Base-by-base conservation (phyloP, 2,329 filamentous ascomycete species). In the Fusarium albosuccineum region DNA sequence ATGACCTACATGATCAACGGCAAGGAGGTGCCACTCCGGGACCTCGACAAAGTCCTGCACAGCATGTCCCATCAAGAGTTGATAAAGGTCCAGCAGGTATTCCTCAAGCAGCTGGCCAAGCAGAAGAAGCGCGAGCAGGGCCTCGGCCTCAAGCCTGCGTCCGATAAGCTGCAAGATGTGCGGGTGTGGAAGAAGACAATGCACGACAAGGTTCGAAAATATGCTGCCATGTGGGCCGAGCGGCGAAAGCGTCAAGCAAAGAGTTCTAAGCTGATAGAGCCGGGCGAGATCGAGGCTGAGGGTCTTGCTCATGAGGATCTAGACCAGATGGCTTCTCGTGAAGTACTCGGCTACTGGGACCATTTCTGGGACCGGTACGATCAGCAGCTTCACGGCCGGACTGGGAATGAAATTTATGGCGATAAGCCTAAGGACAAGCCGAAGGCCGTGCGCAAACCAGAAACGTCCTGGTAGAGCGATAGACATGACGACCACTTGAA, bases 61-160 rank as follows among this genome's bases (percentile, higher is more conserved):
- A 71, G 66, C 4, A 66, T 80, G 27, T 73, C 76, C 9, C 72
- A 76, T 37, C 53, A 64, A 6, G 73, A 80, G 55, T 71, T 79
- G 14, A 64, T 72, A 8, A 74, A 73, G 51, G 62, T 70, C 41
- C 72, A 68, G 37, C 67, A 68, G 33, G 36, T 51, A 3, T 44
- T 74, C 34, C 56, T 58, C 5, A 68, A 66, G 40, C 60, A 74
- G 9, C 52, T 74, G 9, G 39, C 41, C 49, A 64, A 66, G 44
- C 55, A 74, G 37, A 58, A 30, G 40, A 64, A 58, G 46, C 63
- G 64, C 7, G 72, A 74, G 58, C 54, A 53, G 40, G 41, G 55
- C 27, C 49, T 72, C 5, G 70, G 68, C 27, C 45, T 63, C 11
- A 30, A 30, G 6, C 7, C 52, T 6, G 13, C 49, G 2, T 17